phyloP scores from a whole-genome alignment of 345 rosid species.

The Euphorbia tirucalli region DNA sequence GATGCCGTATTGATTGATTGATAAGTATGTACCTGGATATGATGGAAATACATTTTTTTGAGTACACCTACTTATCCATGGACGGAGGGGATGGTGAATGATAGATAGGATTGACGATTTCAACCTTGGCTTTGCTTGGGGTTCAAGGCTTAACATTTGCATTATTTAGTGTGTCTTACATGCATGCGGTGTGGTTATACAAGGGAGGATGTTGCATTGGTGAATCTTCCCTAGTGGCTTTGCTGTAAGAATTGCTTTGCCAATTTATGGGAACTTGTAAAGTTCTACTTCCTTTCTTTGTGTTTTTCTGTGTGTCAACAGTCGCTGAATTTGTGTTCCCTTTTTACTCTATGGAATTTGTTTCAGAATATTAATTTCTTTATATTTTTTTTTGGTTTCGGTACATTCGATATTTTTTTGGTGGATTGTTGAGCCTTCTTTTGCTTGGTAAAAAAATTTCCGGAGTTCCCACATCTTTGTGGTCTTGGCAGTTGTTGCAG shows the following conservation, averaged over 20 bases:
- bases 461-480: constrained; percentile 2
- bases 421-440: not conserved
- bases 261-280: not conserved
- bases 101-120: not conserved
- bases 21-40: not conserved
- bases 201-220: not conserved
- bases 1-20: not conserved
- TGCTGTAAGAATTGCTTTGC: not conserved
- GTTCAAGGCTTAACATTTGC: not conserved
- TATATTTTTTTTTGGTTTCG: not conserved
- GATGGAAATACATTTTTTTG: not conserved
- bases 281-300: not conserved
- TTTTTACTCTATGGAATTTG: not conserved
- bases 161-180: not conserved
- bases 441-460: not conserved
- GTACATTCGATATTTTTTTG: not conserved
- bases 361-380: not conserved
- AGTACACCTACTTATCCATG: not conserved
- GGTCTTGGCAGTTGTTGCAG: constrained; percentile 1
- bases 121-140: not conserved
- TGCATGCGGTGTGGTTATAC: not conserved
- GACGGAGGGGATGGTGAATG: not conserved
- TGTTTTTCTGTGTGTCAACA: not conserved
- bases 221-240: not conserved
- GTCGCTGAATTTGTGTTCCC: not conserved